phyloP scores from a whole-genome alignment of 148 eudicot genomes.

The Dysphania ambrosioides region DNA sequence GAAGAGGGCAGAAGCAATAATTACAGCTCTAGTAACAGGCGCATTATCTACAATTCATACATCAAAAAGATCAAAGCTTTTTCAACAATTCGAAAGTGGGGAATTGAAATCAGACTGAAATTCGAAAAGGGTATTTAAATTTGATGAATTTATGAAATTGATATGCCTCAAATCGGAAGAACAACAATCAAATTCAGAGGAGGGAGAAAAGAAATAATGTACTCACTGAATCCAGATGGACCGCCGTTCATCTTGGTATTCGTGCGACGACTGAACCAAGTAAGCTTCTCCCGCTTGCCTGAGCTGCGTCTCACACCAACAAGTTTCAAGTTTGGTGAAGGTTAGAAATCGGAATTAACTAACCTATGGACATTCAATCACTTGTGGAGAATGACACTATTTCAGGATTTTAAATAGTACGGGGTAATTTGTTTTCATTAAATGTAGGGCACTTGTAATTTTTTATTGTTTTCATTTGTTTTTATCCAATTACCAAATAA shows the following conservation, averaged over 20 bases:
- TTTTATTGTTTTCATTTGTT: too few relatives aligned
- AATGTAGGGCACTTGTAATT: too few relatives aligned
- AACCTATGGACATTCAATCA: neutral
- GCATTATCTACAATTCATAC: slow-evolving; percentile 62
- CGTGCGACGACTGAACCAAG: neutral
- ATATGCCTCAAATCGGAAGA: slow-evolving; percentile 4
- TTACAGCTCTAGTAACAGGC: slow-evolving; percentile 65
- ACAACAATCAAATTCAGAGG: neutral
- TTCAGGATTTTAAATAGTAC: too few relatives aligned
- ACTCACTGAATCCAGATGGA: slow-evolving; percentile 51
- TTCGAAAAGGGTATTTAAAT: slow-evolving; percentile 8
- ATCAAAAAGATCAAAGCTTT: slow-evolving; percentile 16
- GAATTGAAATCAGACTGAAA: neutral
- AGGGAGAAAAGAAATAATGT: neutral
- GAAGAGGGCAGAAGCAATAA: slow-evolving; percentile 63
- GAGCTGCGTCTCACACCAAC: neutral
- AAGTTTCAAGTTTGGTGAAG: slow-evolving; percentile 6
- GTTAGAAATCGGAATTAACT: neutral
- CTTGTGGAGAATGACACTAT: too few relatives aligned
- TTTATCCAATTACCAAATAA: too few relatives aligned
- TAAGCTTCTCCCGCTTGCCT: neutral
- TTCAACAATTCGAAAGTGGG: neutral
- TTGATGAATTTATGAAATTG: slow-evolving; percentile 16
- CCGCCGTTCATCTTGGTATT: slow-evolving; percentile 48
- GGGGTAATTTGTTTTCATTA: too few relatives aligned